Base-by-base conservation (phyloP, 148 eudicot species). In the Heliosperma pusillum region DNA sequence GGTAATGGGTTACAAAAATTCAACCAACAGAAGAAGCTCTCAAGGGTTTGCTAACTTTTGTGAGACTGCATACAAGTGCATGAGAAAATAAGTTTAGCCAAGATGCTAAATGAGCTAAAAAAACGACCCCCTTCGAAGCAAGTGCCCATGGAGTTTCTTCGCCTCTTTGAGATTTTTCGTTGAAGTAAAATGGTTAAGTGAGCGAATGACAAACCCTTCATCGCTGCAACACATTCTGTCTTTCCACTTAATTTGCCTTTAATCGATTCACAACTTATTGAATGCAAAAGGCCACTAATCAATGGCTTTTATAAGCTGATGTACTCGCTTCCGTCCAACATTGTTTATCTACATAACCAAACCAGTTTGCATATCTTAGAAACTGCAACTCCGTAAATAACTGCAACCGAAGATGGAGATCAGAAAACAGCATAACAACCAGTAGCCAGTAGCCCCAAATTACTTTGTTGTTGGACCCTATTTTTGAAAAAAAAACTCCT, bases 141-240 rank as follows among this genome's bases (percentile, higher is more conserved):
- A 69, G 57, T 82, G 86, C 3, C 85, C 89, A 62, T 88, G 90
- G 10, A 88, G 36, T 73, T 66, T 76, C 61, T 87, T 83, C 7
- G 84, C 74, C 62, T 84, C 74, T 74, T 50, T 74, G 55, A 85
- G 77, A 81, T 87, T 77, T 53, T 77, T 77, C 9, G 79, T 74
- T 64, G 75, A 56, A 64, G 78, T 81, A 22, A 80, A 85, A 68
- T 76, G 84, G 74, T 70, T 29, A 4, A 77, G 57, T 40, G 60
- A 70, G 21, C 53, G 27, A 77, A 68, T 69, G 59, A 76, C 10
- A 57, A 33, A 19, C 25, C 29, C 65, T 44, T 76, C 79, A 19
- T 69, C 74, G 44, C 9, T 9, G 10, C 47, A 69, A 13, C 19
- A 4, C 79, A 60, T 53, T 24, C 65, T 36, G 62, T 53, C 10